Conservation (phyloP, 768 basidiomycete species). For the Suillus variegatus region DNA sequence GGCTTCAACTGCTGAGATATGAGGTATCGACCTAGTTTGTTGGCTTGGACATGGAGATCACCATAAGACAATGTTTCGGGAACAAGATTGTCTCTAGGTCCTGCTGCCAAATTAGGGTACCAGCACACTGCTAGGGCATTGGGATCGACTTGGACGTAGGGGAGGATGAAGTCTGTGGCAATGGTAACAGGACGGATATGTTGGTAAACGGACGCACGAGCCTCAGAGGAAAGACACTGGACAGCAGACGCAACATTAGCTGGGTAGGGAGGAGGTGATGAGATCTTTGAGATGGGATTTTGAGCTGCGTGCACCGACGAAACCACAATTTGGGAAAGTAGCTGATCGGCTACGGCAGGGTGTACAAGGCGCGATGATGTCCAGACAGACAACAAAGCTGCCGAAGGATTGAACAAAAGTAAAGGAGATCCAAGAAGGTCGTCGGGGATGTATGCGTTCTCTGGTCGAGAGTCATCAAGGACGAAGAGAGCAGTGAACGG, state of each 20-base stretch:
- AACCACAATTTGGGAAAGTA: constrained; percentile 23
- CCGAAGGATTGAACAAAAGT: constrained; percentile 11
- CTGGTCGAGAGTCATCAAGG: constrained; percentile 6
- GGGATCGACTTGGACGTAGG: constrained; percentile 17
- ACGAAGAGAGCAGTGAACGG: constrained; percentile 21
- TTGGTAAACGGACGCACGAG: constrained; percentile 13
- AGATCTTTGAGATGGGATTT: constrained; percentile 14
- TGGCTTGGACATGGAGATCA: constrained; percentile 37
- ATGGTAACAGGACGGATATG: constrained; percentile 22
- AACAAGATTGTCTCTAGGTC: neutral
- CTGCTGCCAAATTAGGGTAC: constrained; percentile 20
- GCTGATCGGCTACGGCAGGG: constrained; percentile 13
- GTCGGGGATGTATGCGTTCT: neutral
- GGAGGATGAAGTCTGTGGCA: constrained; percentile 27
- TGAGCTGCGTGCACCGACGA: constrained; percentile 6
- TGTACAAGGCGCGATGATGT: constrained; percentile 16
- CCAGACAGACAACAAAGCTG: constrained; percentile 17
- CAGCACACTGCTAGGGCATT: constrained; percentile 22
- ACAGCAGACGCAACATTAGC: constrained; percentile 18
- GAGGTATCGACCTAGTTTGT: constrained; percentile 46
- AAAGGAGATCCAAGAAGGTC: constrained; percentile 3
- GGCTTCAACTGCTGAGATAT: constrained; percentile 32
- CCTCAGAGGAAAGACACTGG: constrained; percentile 17
- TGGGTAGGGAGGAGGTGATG: constrained; percentile 11
- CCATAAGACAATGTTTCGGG: constrained; percentile 29